phyloP scores from a whole-genome alignment of 805 yeast species.

The Wickerhamomyces chaumierensis region DNA sequence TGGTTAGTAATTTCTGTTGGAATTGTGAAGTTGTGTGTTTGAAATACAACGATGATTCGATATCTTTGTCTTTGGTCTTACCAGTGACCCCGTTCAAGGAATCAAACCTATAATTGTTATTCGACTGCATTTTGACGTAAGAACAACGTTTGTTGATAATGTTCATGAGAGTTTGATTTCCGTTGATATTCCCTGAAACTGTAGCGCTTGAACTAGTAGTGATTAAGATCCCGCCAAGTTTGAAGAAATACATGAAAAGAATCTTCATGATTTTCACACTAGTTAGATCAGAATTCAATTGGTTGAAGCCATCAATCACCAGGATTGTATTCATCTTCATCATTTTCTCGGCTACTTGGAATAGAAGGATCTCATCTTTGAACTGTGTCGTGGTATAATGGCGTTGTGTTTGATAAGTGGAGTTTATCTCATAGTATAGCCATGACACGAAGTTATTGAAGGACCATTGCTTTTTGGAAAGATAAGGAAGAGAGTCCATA shows the following conservation, averaged over 20 bases:
- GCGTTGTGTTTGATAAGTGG: too few relatives aligned
- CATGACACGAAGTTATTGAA: conserved; percentile 59
- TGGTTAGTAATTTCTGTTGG: neutral
- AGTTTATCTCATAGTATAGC: conserved; percentile 53
- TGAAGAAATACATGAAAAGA: conserved; percentile 57
- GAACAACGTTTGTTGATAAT: conserved; percentile 49
- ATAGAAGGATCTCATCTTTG: conserved; percentile 45
- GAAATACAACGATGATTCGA: neutral
- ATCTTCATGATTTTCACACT: conserved; percentile 59
- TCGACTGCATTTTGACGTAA: conserved; percentile 49
- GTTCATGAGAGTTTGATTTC: conserved; percentile 46
- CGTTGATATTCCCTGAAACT: too few relatives aligned
- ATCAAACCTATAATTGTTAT: conserved; percentile 39
- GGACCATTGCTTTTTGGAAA: conserved; percentile 59
- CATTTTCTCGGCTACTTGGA: conserved; percentile 59
- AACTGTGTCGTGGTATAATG: conserved; percentile 21
- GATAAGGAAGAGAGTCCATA: conserved; percentile 52
- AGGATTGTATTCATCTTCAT: conserved; percentile 44
- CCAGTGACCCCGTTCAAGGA: conserved; percentile 18
- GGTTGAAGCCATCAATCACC: conserved; percentile 51
- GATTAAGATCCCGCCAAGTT: conserved; percentile 62
- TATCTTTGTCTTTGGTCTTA: conserved; percentile 25
- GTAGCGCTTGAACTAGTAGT: conserved; percentile 31
- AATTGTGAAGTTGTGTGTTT: neutral
- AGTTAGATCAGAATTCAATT: conserved; percentile 63